Evolutionary conservation across 78 protist genomes (phyloP).

Genomic region (Dictyostelium brefeldianum): DNA sequence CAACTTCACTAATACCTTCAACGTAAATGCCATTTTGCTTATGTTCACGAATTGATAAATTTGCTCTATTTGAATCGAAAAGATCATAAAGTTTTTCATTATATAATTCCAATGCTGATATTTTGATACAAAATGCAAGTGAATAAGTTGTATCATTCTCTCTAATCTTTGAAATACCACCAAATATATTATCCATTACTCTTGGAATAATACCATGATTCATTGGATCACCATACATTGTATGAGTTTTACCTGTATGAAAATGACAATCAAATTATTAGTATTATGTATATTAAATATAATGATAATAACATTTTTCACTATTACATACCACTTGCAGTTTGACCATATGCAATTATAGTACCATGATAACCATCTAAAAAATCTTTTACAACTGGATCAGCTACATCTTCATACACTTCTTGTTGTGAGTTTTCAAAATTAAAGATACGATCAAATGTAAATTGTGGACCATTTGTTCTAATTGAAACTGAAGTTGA

Average conservation of each 20-base stretch:
- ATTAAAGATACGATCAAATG: constrained; percentile 59
- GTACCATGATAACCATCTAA: constrained; percentile 83
- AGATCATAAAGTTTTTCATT: constrained; percentile 74
- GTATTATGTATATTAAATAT: too few relatives aligned
- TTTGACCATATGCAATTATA: constrained; percentile 89
- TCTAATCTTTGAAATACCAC: constrained; percentile 35
- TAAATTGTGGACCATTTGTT: constrained; percentile 26
- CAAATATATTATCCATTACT: constrained; percentile 73
- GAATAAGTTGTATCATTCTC: constrained; percentile 8
- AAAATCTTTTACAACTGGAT: constrained; percentile 57
- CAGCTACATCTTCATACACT: constrained; percentile 67
- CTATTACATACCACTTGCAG: constrained; percentile 83
- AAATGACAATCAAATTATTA: too few relatives aligned
- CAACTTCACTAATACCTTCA: constrained; percentile 55
- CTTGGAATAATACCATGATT: constrained; percentile 88
- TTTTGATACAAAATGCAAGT: constrained; percentile 25
- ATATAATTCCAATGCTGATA: constrained; percentile 67
- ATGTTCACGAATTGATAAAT: constrained; percentile 64
- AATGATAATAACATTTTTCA: too few relatives aligned
- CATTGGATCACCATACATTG: constrained; percentile 79
- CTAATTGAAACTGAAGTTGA: constrained; percentile 22
- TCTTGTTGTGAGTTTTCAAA: not conserved
- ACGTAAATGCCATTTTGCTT: constrained; percentile 81
- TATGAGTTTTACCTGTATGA: constrained; percentile 82
- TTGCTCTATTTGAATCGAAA: constrained; percentile 18